These are phyloP conservation scores for Chloris gayana DNA, from an alignment of 176 grass and related monocot species.

Conservation along the genomic window DNA sequence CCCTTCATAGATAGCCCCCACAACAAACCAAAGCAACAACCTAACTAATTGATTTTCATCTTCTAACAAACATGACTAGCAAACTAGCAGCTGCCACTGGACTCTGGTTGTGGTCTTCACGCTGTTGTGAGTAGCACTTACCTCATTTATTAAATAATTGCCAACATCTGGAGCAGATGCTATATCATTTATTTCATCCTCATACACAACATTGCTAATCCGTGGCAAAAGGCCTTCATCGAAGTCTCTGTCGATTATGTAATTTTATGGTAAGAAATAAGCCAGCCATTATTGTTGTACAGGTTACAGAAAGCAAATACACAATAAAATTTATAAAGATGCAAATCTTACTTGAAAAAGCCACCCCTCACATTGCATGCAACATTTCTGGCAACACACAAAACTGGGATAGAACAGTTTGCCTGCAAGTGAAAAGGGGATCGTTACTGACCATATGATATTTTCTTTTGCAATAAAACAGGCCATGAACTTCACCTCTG, in stretches of 20 bases:
- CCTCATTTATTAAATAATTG: constrained; percentile 91
- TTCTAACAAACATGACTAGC: no score
- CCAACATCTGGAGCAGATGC: constrained; percentile 88
- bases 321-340: constrained; percentile 22
- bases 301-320: constrained; percentile 20
- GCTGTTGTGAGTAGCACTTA: no score
- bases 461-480: constrained; percentile 14
- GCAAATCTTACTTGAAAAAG: constrained; percentile 89
- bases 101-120: no score
- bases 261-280: constrained; percentile 28
- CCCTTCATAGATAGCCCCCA: no score
- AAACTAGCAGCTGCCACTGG: no score
- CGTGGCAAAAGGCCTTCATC: constrained; percentile 81
- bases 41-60: no score
- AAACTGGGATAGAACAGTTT: constrained; percentile 77
- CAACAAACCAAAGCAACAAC: no score
- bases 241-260: constrained; percentile 69
- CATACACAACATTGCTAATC: constrained; percentile 65
- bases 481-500: constrained; percentile 67
- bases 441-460: constrained; percentile 39
- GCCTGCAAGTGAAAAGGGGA: constrained; percentile 45
- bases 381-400: constrained; percentile 98
- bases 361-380: constrained; percentile 96
- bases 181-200: constrained; percentile 84
- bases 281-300: neutral